These are phyloP conservation scores for Phanerochaete sordida DNA, from an alignment of 768 basidiomycete species.

Conservation along the genomic window DNA sequence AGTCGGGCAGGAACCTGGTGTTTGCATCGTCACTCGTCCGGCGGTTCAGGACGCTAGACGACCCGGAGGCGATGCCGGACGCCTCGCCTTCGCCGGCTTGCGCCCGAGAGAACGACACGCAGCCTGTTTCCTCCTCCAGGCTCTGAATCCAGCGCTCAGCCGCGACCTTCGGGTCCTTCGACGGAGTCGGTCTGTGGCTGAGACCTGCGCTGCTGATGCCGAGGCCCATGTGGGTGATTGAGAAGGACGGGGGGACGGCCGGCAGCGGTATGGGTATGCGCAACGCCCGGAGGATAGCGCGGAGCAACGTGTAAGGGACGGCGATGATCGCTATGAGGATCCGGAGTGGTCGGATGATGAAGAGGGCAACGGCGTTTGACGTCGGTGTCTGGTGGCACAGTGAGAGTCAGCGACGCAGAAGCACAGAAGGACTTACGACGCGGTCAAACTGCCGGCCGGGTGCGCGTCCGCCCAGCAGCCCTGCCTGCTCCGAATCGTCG, in stretches of 20 bases:
- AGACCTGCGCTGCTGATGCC: constrained; percentile 34
- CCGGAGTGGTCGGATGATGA: constrained; percentile 26
- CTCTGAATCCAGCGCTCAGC: constrained; percentile 76
- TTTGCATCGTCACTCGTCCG: constrained; percentile 33
- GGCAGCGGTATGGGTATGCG: constrained; percentile 59
- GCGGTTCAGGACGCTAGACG: constrained; percentile 41
- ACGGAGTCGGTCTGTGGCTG: constrained; percentile 28
- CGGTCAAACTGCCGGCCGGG: constrained; percentile 20
- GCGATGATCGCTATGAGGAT: constrained; percentile 48
- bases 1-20: constrained; percentile 68
- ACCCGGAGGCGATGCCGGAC: constrained; percentile 31
- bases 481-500: constrained; percentile 46
- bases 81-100: constrained; percentile 22
- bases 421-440: constrained; percentile 10
- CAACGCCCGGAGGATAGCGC: constrained; percentile 63
- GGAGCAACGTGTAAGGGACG: constrained; percentile 58
- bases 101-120: constrained; percentile 44
- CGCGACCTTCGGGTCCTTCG: constrained; percentile 43
- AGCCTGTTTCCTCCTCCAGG: constrained; percentile 84
- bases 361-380: constrained; percentile 16
- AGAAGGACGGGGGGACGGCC: constrained; percentile 42
- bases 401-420: neutral
- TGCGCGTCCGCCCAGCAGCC: constrained; percentile 16
- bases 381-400: neutral
- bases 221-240: constrained; percentile 6